These are phyloP conservation scores for Dillenia suffruticosa DNA, from an alignment of 164 flowering plant genomes.

Conservation along the genomic window DNA sequence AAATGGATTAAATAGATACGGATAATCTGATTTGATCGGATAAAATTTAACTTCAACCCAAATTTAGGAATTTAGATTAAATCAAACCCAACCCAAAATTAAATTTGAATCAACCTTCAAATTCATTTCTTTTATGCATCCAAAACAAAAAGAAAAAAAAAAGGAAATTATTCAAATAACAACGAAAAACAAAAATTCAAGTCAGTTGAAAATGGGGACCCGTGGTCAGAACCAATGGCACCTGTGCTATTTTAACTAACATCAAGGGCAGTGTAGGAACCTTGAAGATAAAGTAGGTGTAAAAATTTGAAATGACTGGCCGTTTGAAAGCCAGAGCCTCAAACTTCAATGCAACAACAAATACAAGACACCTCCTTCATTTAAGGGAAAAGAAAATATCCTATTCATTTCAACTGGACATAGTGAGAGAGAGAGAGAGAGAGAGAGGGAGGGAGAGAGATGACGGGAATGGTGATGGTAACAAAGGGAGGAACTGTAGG, in stretches of 20 bases:
- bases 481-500: conserved; percentile 60
- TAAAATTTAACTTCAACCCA: too few relatives aligned
- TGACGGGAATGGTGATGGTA: conserved; percentile 71
- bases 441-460: conserved; percentile 26
- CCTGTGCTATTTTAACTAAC: not conserved
- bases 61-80: too few relatives aligned
- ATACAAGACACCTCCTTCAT: not conserved
- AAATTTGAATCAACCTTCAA: too few relatives aligned
- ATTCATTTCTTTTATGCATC: too few relatives aligned
- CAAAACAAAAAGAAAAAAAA: too few relatives aligned
- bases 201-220: too few relatives aligned
- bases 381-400: not conserved
- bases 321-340: conserved; percentile 36
- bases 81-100: too few relatives aligned
- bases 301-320: conserved; percentile 50
- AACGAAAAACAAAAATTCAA: too few relatives aligned
- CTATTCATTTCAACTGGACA: not conserved
- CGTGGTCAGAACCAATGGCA: not conserved
- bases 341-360: conserved; percentile 8
- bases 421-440: conserved; percentile 2
- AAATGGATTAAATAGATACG: too few relatives aligned
- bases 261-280: not conserved
- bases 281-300: conserved; percentile 6
- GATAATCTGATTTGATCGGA: too few relatives aligned
- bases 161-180: too few relatives aligned